Evolutionary conservation across 2,329 filamentous ascomycete genomes (phyloP), one percentile per base, ranked within the genome.

Genomic region (Aspergillus sp.): DNA sequence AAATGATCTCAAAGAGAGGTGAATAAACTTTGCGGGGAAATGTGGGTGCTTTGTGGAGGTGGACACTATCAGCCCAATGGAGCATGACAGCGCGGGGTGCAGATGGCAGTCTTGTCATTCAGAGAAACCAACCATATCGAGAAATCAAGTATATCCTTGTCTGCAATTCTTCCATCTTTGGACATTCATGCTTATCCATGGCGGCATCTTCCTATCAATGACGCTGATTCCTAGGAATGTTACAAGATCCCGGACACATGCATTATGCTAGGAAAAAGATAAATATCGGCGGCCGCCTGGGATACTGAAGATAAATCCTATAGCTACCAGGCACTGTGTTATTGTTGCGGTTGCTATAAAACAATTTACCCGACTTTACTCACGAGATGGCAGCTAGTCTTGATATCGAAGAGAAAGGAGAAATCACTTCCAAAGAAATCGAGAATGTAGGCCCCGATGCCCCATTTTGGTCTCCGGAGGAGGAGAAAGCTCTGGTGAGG

Each of bases 401-500:
- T 19, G 12, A 43, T 27, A 27, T 17, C 9, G 22, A 25, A 7
- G 41, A 50, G n/a, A 50, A 51, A 13, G 48, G 50, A 30, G 55
- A 50, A 4, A 33, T 54, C 13, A 43, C 47, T 7, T 51, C 53
- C 5, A 42, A 53, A 17, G 46, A 58, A 41, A 54, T 58, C 25
- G 57, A 59, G 38, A 47, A 58, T 51, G 50, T 48, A 32, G 38
- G n/a, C 30, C 19, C 48, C 5, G 44, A 48, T 7, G 37, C 32
- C 17, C 7, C 44, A 10, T 47, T 49, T 10, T 54, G 45, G 37
- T 46, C 53, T 2, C 50, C 55, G 1, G 50, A 68, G 55, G 70
- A 70, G 59, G 63, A 69, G 50, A 75, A 71, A 51, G 66, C 70
- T 17, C 55, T 76, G 3, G 67, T 77, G 23, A 60, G 70, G n/a